Evolutionary conservation across 495 filamentous ascomycete species (phyloP).

Genomic region (Penicillium antarcticum): DNA sequence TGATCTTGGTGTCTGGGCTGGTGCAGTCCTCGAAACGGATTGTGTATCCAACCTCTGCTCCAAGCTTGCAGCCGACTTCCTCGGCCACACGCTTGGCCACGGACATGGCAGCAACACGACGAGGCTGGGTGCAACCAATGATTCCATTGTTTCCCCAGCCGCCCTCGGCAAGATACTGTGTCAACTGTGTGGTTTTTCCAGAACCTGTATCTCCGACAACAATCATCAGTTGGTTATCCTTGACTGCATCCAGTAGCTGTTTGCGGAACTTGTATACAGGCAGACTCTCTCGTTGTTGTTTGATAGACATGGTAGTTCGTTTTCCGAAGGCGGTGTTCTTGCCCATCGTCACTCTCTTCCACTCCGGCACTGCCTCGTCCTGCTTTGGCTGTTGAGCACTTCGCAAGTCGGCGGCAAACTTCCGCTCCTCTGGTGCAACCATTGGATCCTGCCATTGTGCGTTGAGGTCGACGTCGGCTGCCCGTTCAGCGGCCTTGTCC

Average conservation of each 20-base stretch:
- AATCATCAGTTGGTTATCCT: slow-evolving; percentile 85
- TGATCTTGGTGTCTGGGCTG: slow-evolving; percentile 85
- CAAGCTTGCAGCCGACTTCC: slow-evolving; percentile 88
- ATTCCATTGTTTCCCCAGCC: slow-evolving; percentile 87
- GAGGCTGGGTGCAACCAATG: slow-evolving; percentile 96
- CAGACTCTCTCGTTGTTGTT: slow-evolving; percentile 86
- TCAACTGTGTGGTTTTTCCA: slow-evolving; percentile 95
- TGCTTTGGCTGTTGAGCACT: slow-evolving; percentile 51
- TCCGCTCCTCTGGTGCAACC: slow-evolving; percentile 74
- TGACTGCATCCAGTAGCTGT: slow-evolving; percentile 83
- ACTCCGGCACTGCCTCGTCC: slow-evolving; percentile 79
- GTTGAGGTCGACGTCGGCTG: slow-evolving; percentile 77
- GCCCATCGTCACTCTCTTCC: slow-evolving; percentile 81
- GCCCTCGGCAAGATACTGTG: slow-evolving; percentile 90
- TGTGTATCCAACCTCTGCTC: slow-evolving; percentile 93
- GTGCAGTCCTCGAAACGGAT: slow-evolving; percentile 98
- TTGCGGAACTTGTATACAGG: slow-evolving; percentile 89
- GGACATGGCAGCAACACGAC: slow-evolving; percentile 95
- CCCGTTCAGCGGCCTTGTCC: slow-evolving; percentile 74
- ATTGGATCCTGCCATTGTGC: slow-evolving; percentile 98
- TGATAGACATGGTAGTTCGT: slow-evolving; percentile 88
- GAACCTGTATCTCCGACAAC: slow-evolving; percentile 97
- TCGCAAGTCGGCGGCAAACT: slow-evolving; percentile 83
- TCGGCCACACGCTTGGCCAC: slow-evolving; percentile 96
- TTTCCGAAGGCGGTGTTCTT: slow-evolving; percentile 83